A percentile compares a stretch with the other conserved stretches of the same genome.
Evolutionary conservation across 1,139 yeast genomes (phyloP).

Genomic region (Lodderomyces pseudojiufengensis): DNA sequence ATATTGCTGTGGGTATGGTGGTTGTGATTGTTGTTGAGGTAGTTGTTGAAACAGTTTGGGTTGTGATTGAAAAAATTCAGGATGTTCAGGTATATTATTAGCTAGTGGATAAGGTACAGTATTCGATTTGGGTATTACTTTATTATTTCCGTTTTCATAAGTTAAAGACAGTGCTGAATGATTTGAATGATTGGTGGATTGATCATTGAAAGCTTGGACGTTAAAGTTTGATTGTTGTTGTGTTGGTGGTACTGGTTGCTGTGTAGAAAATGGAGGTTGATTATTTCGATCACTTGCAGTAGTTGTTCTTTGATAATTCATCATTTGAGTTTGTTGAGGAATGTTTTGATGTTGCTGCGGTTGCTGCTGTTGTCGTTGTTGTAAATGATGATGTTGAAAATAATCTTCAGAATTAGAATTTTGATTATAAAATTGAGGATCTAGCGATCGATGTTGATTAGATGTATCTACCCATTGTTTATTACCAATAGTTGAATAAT

Average conservation of each 20-base stretch:
- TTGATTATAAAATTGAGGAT: neutral
- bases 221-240: no score
- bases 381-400: no score
- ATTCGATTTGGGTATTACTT: neutral
- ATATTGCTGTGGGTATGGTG: conserved; percentile 7
- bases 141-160: conserved; percentile 4
- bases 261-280: no score
- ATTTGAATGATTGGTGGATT: neutral
- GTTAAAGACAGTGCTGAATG: conserved; percentile 9
- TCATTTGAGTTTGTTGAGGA: no score
- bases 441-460: neutral
- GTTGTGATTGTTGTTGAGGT: conserved; percentile 5
- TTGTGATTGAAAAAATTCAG: conserved; percentile 8
- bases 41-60: conserved; percentile 10
- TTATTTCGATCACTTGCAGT: no score
- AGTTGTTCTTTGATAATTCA: no score
- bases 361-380: no score
- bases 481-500: neutral
- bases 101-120: conserved; percentile 3
- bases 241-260: no score
- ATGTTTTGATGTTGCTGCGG: no score
- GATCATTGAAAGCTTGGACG: no score
- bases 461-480: neutral
- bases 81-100: conserved; percentile 5
- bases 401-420: no score